A percentile compares a stretch with the other conserved stretches of the same genome.
Conservation (phyloP, 305 asterid genomes). For the Fraxinus sp. region DNA sequence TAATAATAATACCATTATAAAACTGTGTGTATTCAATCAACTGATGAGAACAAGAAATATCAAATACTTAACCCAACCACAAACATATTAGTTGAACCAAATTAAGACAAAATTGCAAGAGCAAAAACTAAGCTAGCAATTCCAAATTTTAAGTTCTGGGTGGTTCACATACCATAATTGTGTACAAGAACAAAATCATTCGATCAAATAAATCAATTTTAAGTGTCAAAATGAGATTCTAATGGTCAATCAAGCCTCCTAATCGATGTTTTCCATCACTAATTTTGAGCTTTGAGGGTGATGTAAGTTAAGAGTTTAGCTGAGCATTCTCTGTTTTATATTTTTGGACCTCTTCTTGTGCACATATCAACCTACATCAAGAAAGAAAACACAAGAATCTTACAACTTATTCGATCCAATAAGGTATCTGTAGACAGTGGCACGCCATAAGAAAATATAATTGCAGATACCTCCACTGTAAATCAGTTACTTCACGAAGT, state of each 20-base stretch:
- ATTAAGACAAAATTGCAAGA: not conserved
- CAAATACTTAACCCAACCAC: not conserved
- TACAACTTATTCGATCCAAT: not conserved
- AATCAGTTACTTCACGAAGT: conserved; percentile 69
- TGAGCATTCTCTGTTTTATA: conserved; percentile 12
- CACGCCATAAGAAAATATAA: not conserved
- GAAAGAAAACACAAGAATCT: conserved; percentile 1
- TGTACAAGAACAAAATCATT: not conserved
- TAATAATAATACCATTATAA: not conserved
- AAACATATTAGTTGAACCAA: not conserved
- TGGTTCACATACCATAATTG: not conserved
- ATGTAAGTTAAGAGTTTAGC: not conserved
- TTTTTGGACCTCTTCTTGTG: conserved; percentile 16
- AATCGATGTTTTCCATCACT: not conserved
- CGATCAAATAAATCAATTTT: not conserved
- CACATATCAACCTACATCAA: conserved; percentile 12
- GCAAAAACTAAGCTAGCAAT: not conserved
- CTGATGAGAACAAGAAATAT: not conserved
- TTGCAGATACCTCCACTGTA: conserved; percentile 66
- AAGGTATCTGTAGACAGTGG: not conserved
- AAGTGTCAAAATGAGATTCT: not conserved
- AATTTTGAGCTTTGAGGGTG: not conserved
- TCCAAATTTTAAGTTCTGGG: not conserved
- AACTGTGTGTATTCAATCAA: not conserved
- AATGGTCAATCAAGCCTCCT: not conserved